Evolutionary conservation across 2,329 filamentous ascomycete species (phyloP).

Genomic region (Lasiodiplodia sp.): DNA sequence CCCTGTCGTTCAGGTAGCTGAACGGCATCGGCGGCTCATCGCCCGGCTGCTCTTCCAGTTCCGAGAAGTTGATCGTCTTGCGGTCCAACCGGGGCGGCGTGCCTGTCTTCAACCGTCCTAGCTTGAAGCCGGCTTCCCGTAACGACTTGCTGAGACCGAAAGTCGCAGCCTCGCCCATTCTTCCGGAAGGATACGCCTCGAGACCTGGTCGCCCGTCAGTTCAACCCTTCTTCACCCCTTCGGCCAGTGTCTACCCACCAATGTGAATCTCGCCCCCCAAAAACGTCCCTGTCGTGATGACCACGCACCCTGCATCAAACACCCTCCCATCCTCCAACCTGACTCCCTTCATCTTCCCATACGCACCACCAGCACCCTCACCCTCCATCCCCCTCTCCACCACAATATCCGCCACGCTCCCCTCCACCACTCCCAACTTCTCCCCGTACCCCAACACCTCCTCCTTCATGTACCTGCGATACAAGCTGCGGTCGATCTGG

Average conservation of each 20-base stretch:
- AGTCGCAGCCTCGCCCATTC: slow-evolving; percentile 93
- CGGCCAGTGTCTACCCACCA: slow-evolving; percentile 49
- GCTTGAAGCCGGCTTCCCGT: slow-evolving; percentile 82
- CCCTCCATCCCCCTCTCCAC: slow-evolving; percentile 70
- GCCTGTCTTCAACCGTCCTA: slow-evolving; percentile 93
- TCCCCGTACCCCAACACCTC: slow-evolving; percentile 76
- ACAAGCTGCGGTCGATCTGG: slow-evolving; percentile 91
- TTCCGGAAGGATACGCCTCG: slow-evolving; percentile 81
- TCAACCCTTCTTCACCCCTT: background rate
- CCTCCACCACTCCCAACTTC: slow-evolving; percentile 81
- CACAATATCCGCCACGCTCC: slow-evolving; percentile 92
- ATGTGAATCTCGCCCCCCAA: slow-evolving; percentile 97
- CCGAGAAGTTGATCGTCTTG: slow-evolving; percentile 79
- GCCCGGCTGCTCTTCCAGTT: slow-evolving; percentile 76
- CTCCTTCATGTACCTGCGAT: slow-evolving; percentile 88
- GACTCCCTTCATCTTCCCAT: slow-evolving; percentile 82
- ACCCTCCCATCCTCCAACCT: slow-evolving; percentile 86
- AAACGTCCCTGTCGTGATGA: slow-evolving; percentile 97
- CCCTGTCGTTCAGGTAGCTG: slow-evolving; percentile 83
- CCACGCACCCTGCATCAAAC: slow-evolving; percentile 78
- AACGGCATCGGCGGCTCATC: slow-evolving; percentile 90
- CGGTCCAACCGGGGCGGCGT: slow-evolving; percentile 88
- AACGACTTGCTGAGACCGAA: slow-evolving; percentile 92
- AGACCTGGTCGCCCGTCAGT: slow-evolving; percentile 57
- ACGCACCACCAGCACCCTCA: slow-evolving; percentile 56